Conservation (phyloP, 306 rosid genomes). For the Lathyrus aphaca region DNA sequence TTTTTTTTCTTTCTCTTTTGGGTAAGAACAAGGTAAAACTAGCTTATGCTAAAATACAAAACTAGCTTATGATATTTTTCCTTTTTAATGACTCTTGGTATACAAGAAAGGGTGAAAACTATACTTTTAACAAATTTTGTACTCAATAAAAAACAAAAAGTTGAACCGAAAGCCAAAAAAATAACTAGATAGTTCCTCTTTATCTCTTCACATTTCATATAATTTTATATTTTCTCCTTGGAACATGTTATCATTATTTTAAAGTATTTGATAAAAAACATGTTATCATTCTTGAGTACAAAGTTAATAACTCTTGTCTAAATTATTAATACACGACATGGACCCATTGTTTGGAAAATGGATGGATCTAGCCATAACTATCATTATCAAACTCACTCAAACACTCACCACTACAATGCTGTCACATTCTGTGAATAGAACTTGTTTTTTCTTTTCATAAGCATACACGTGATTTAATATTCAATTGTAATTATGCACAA, state of each 20-base stretch:
- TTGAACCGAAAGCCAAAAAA: constrained; percentile 43
- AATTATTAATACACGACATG: constrained; percentile 35
- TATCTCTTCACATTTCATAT: not conserved
- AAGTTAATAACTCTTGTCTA: constrained; percentile 5
- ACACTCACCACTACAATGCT: constrained; percentile 24
- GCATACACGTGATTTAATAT: constrained; percentile 38
- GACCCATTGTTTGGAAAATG: constrained; percentile 16
- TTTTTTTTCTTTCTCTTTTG: not conserved
- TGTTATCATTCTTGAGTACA: constrained; percentile 26
- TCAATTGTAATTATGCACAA: constrained; percentile 5
- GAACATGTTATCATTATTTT: not conserved
- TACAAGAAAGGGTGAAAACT: not conserved
- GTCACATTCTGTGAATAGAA: not conserved
- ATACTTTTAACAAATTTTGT: not conserved
- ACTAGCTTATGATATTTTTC: not conserved
- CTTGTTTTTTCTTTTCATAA: not conserved
- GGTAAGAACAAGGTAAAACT: not conserved
- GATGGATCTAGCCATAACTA: constrained; percentile 18
- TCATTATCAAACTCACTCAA: not conserved
- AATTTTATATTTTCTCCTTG: constrained; percentile 25
- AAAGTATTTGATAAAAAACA: not conserved
- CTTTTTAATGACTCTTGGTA: not conserved
- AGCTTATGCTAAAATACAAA: not conserved
- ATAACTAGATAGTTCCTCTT: not conserved
- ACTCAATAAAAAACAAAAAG: constrained; percentile 33